Base-by-base conservation (phyloP, 1,139 yeast species). In the Saccharomyces hybrid region DNA sequence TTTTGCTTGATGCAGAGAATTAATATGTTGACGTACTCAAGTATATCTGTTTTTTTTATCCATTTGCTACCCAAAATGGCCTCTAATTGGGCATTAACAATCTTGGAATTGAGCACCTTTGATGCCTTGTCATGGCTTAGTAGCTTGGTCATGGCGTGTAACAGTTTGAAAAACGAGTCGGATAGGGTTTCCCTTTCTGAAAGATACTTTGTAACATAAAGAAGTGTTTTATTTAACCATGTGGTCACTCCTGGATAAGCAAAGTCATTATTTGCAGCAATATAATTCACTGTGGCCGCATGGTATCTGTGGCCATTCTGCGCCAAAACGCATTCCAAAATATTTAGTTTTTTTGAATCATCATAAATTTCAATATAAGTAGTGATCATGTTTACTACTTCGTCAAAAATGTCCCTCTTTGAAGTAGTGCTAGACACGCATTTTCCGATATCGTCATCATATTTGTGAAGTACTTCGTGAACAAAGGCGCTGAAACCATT, bases 81-180 rank as follows among this genome's bases (percentile, higher is more conserved):
- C 66, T 88, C 95, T 38, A 88, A 69, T 60, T 86, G 86, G 0
- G 95, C 74, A 59, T 86, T 84, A 13, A 87, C 58, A 46, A 83
- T 73, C 5, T 75, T 65, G 5, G 69, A 63, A 2, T 85, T 79
- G 9, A 82, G 75, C n/a, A 5, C 5, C 13, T 38, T 38, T 16
- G 44, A 14, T 16, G 25, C 44, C 44, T 38, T 9, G 3, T 38
- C 44, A 16, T 3, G 25, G 5, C 11, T 38, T 8, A 38, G 8
- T n/a, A 76, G 57, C 7, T 72, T 67, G 78, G 84, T 76, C 8
- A 82, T 57, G n/a, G 74, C 64, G 41, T 61, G 62, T 31, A 60
- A 66, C 60, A 58, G 70, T 9, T 38, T 9, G 58, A 62, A 65
- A 6, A 55, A 47, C 3, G 23, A 13, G 32, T 46, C 11, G 56